Percentiles rank a stretch among this genome's conserved stretches.
phyloP scores from a whole-genome alignment of 2,329 filamentous ascomycete genomes.

The Apiospora marii region DNA sequence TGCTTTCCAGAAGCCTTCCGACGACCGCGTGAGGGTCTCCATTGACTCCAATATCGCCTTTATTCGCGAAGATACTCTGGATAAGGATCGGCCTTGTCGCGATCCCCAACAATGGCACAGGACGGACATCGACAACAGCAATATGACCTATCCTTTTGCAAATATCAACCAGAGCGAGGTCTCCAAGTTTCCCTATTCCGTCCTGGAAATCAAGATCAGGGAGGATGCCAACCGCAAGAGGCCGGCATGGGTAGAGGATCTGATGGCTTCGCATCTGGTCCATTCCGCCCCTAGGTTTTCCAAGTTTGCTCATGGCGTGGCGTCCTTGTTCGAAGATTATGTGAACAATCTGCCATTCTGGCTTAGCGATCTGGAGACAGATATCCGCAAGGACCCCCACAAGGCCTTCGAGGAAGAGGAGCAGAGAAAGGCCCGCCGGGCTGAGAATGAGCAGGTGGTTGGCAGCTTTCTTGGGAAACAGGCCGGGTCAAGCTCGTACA shows the following conservation, averaged over 20 bases:
- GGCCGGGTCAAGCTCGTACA: constrained; percentile 55
- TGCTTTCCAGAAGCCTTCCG: constrained; percentile 94
- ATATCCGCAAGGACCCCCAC: constrained; percentile 93
- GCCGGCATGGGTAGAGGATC: constrained; percentile 86
- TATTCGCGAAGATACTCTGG: constrained; percentile 80
- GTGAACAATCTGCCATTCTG: constrained; percentile 97
- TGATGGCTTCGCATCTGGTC: constrained; percentile 92
- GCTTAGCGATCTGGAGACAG: constrained; percentile 88
- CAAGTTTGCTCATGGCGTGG: constrained; percentile 95
- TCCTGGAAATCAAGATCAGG: constrained; percentile 91
- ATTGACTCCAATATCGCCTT: constrained; percentile 93
- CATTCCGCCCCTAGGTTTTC: constrained; percentile 91
- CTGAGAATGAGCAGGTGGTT: constrained; percentile 87
- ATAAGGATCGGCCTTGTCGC: constrained; percentile 84
- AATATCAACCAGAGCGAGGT: constrained; percentile 91
- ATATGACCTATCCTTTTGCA: constrained; percentile 87
- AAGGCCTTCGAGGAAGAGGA: constrained; percentile 92
- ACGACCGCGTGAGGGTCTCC: constrained; percentile 88
- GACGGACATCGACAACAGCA: constrained; percentile 82
- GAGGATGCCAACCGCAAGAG: constrained; percentile 71
- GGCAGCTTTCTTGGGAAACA: constrained; percentile 79
- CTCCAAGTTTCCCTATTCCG: constrained; percentile 85
- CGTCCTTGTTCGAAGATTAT: constrained; percentile 91
- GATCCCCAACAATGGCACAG: constrained; percentile 92
- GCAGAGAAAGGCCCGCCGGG: constrained; percentile 78